A percentile compares a stretch with the other conserved stretches of the same genome.
Conservation (phyloP, 208 protist species). For the Naegleria fowleri region DNA sequence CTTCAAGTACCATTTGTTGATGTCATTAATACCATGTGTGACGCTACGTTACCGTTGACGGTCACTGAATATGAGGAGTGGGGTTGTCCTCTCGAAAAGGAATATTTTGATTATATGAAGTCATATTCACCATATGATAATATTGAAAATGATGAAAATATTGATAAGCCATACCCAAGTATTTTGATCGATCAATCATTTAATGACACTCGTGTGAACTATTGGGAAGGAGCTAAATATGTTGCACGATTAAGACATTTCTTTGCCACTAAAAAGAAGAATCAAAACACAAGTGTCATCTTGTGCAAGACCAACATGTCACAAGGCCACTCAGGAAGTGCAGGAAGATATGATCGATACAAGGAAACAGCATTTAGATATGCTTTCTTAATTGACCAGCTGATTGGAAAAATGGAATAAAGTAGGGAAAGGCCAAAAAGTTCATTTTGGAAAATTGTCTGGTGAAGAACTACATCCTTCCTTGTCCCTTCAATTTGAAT, state of each 20-base stretch:
- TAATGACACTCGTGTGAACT: neutral
- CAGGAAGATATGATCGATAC: neutral
- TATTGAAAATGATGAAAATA: neutral
- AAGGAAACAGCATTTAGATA: neutral
- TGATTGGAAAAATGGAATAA: too few species aligned
- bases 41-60: conserved; percentile 77
- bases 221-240: neutral
- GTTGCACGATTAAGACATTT: neutral
- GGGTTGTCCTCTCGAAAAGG: conserved; percentile 85
- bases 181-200: neutral
- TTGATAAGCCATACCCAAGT: neutral
- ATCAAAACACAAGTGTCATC: neutral
- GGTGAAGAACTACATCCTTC: too few species aligned
- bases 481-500: too few species aligned
- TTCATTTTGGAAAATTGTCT: too few species aligned
- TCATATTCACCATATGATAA: conserved; percentile 10
- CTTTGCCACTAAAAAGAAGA: neutral
- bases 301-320: neutral
- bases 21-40: conserved; percentile 84
- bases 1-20: conserved; percentile 85
- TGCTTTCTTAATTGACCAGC: neutral
- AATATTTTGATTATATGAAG: conserved; percentile 83
- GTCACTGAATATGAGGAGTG: conserved; percentile 83
- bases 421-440: too few species aligned
- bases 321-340: neutral